Percentiles rank a stretch among this genome's conserved stretches.
phyloP scores from a whole-genome alignment of 2,329 filamentous ascomycete genomes.

The Parascedosporium putredinis region DNA sequence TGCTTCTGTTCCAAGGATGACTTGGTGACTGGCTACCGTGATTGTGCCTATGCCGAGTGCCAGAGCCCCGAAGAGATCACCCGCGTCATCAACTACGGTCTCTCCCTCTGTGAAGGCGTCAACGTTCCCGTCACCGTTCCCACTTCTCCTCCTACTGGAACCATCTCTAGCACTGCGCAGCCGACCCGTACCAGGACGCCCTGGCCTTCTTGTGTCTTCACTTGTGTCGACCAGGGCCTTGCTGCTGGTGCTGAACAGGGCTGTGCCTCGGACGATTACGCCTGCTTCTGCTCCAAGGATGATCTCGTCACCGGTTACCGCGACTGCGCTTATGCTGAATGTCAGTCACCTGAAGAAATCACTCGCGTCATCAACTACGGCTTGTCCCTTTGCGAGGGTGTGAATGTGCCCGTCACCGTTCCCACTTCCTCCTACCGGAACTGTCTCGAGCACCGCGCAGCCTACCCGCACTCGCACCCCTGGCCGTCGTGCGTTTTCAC shows the following conservation, averaged over 20 bases:
- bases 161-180: background rate
- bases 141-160: background rate
- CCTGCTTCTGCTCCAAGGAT: background rate
- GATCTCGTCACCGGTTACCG: background rate
- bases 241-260: background rate
- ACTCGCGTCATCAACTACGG: background rate
- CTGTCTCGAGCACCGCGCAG: no score
- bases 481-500: conserved; percentile 5
- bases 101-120: background rate
- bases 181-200: conserved; percentile 2
- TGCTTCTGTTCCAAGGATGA: background rate
- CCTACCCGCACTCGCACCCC: conserved; percentile 3
- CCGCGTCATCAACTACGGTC: background rate
- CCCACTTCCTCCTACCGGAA: no score
- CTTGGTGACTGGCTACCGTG: background rate
- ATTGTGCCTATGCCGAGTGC: background rate
- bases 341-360: background rate
- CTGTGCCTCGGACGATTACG: background rate
- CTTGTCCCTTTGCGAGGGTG: background rate
- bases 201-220: conserved; percentile 6
- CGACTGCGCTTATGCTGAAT: background rate
- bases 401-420: background rate
- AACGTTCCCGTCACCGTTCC: background rate
- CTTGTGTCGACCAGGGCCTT: background rate
- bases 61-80: background rate